Evolutionary conservation across 495 filamentous ascomycete species (phyloP), one percentile per base, ranked within the genome.

Genomic region (Pyronema omphalodes): DNA sequence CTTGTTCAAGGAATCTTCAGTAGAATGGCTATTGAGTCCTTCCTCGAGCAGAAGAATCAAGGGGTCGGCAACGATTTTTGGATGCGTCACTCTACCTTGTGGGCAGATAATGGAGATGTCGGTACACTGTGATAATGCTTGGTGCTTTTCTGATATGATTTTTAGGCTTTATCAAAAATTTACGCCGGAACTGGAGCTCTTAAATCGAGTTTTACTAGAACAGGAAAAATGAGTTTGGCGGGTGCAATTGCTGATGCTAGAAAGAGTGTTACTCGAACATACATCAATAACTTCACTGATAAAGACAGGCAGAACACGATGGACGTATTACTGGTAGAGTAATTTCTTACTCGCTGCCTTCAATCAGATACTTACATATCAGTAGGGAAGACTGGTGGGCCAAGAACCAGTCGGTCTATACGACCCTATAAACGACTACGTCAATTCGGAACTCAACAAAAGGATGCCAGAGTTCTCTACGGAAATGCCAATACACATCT

Each of bases 41-140:
- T 93, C 56, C 68, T 94, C 2, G 62, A 70, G 6, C 84, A 88
- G 51, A 75, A 81, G 59, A 75, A 73, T 6, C 76, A 83, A 60
- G 69, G 59, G 51, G 76, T 84, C 1, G 72, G 72, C 35, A 74
- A 81, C 0, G 91, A 96, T 62, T 83, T 96, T 59, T 89, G 88
- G 79, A 79, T 84, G 66, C 73, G 86, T 36, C 91, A 98, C 68
- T 86, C 86, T 33, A 87, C 76, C 55, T 71, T 98, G 1, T 98
- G 91, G 91, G 91, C 91, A n/a, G 91, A 98, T 66, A 95, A 95
- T 70, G 91, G 91, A 33, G 91, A 98, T 71, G 80, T 68, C 36
- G 52, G 65, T 61, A 56, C 29, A 36, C 43, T 1, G 40, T 18
- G 15, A n/a, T 34, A n/a, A 29, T 41, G 17, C 43, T 23, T 12